Conservation (phyloP, 495 filamentous ascomycete genomes). For the Aspergillus saccharolyticus region DNA sequence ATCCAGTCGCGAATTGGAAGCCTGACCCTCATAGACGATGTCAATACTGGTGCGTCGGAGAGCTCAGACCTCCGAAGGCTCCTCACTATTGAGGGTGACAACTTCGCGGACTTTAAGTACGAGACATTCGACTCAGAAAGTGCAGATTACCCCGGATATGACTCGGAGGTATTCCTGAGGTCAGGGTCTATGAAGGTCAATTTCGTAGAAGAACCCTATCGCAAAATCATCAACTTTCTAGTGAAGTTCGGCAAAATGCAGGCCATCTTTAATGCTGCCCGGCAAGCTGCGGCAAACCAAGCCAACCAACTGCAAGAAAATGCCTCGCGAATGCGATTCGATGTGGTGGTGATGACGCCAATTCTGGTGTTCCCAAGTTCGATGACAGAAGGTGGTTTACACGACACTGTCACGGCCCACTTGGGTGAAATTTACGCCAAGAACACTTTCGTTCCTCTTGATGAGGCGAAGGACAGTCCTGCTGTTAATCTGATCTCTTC, state of each 20-base stretch:
- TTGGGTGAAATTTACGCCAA: conserved; percentile 95
- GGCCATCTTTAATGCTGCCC: conserved; percentile 94
- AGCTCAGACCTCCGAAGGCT: conserved; percentile 79
- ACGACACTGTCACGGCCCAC: conserved; percentile 86
- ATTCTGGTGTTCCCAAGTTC: conserved; percentile 88
- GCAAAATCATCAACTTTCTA: conserved; percentile 95
- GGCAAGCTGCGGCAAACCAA: conserved; percentile 91
- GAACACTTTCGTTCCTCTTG: conserved; percentile 80
- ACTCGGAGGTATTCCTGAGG: conserved; percentile 80
- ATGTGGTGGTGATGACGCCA: conserved; percentile 86
- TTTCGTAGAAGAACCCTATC: conserved; percentile 93
- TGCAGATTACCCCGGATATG: conserved; percentile 84
- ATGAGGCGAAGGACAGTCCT: conserved; percentile 62
- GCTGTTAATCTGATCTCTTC: conserved; percentile 86
- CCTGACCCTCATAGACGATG: conserved; percentile 83
- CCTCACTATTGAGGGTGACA: conserved; percentile 88
- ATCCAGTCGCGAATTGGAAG: conserved; percentile 83
- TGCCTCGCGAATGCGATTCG: conserved; percentile 85
- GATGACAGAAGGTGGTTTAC: conserved; percentile 55
- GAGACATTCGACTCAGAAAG: conserved; percentile 83
- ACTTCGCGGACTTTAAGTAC: conserved; percentile 96
- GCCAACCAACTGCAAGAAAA: conserved; percentile 89
- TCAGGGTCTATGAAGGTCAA: conserved; percentile 95
- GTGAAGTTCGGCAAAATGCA: conserved; percentile 99
- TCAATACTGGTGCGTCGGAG: conserved; percentile 82